Evolutionary conservation across 1,284 basidiomycete genomes (phyloP), one percentile per base, ranked within the genome.

Genomic region (Mrakiaceae sp.): DNA sequence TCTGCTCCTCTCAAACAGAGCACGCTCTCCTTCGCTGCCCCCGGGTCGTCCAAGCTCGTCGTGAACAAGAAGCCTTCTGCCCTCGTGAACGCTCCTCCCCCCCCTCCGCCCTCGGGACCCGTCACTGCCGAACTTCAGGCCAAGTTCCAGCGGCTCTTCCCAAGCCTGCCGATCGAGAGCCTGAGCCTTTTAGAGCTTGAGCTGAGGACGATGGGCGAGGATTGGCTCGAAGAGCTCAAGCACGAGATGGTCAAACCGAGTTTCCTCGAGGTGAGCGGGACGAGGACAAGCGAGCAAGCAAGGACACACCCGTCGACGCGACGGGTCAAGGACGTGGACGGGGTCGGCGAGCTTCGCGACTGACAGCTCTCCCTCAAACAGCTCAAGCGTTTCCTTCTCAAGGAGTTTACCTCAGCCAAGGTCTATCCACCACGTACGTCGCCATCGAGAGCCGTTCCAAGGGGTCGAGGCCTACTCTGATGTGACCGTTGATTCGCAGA

Each of bases 371-470:
- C 27, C 27, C 27, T 27, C 27, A 27, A 27, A 56, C 65, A 77
- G 75, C 69, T 78, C 61, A 78, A 77, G 63, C 64, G 71, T 56
- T 76, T 74, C 58, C 67, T 78, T 8, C 68, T 71, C 1, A 68
- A 60, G 12, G 76, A 78, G 68, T 72, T 74, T 59, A 66, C 63
- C 51, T 73, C 64, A 54, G 73, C 72, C 60, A 77, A 74, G 66
- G 73, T 80, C n/a, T 80, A 78, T 63, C 79, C 79, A 2, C 78
- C 77, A 27, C 73, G 78, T 78, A 48, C 60, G 76, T 64, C 42
- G 5, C 7, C 0, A 4, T 12, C 11, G 14, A 44, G 46, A 27
- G 56, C 27, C 27, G 64, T n/a, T 48, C 16, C 49, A 43, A 52
- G 61, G n/a, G 27, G 64, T 52, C 40, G 42, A 46, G n/a, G 27